A percentile compares a stretch with the other conserved stretches of the same genome.
Evolutionary conservation across 2,329 filamentous ascomycete genomes (phyloP).

Genomic region (Fusarium chlamydosporum): DNA sequence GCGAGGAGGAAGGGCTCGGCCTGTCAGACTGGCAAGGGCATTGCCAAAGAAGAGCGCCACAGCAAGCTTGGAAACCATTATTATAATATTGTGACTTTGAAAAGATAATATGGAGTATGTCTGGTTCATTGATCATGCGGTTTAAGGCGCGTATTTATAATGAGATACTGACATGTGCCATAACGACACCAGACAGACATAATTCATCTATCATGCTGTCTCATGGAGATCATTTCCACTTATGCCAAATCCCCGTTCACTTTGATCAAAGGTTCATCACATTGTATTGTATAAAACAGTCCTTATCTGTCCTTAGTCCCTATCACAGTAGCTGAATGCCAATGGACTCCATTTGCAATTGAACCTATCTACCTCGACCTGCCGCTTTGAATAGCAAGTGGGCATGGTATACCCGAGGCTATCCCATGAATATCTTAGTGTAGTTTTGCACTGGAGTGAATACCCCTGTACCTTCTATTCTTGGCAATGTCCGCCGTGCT

Average conservation of each 20-base stretch:
- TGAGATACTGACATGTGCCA: fast-evolving
- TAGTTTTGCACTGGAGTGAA: neutral
- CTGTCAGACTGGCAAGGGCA: slow-evolving; percentile 18
- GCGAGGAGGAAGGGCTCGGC: slow-evolving; percentile 23
- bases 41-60: slow-evolving; percentile 29
- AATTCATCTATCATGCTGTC: neutral
- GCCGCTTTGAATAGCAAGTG: slow-evolving; percentile 22
- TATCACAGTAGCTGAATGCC: neutral
- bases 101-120: neutral
- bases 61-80: slow-evolving; percentile 35
- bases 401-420: neutral
- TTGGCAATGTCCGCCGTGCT: slow-evolving; percentile 11
- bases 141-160: slow-evolving; percentile 15
- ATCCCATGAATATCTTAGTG: slow-evolving; percentile 9
- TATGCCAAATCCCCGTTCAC: slow-evolving; percentile 18
- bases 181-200: fast-evolving
- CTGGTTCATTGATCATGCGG: neutral
- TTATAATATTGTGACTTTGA: neutral
- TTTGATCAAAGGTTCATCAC: slow-evolving; percentile 21
- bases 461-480: slow-evolving; percentile 23
- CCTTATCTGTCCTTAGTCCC: neutral
- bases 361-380: slow-evolving; percentile 2
- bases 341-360: neutral
- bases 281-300: neutral
- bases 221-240: slow-evolving; percentile 21